Evolutionary conservation across 257 asterid genomes (phyloP), one percentile per base, ranked within the genome.

Genomic region (Capsicum rhomboideum): DNA sequence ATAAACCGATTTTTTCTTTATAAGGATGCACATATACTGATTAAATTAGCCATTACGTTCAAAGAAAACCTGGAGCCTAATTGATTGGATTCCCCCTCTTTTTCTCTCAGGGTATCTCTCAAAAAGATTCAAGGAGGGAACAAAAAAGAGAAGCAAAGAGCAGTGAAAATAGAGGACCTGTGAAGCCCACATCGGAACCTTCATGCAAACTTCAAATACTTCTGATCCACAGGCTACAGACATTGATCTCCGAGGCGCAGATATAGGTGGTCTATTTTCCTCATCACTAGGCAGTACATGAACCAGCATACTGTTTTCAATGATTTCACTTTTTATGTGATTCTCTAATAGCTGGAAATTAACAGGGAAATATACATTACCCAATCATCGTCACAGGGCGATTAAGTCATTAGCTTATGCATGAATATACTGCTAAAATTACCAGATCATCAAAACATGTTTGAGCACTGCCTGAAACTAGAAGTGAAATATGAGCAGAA

Each of bases 371-470:
- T 42, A 26, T 21, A 26, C 55, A 75, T 74, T n/a, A 44, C 44
- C 59, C 55, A 40, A 29, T 12, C 52, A n/a, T 58, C 46, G 17
- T 40, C 40, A 28, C 8, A 34, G 49, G 44, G 37, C 8, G 13
- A 50, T 18, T 77, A 63, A 67, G 44, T 50, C 58, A 84, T 64
- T 40, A 58, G 28, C 23, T 21, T 31, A 10, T 18, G 50, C 50
- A 79, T 10, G 34, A 40, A 21, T 6, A 84, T 14, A 54, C 23
- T 37, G 42, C 50, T 20, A 66, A 50, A 21, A 29, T 31, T 86
- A 95, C 99, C 94, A 89, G 97, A 90, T 97, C 99, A 88, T 97
- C 99, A 82, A 97, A 97, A 87, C 99, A 97, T 12, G 98, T 91
- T 74, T 97, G 97, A 67, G 99, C 99, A 90, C 97, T 95, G 61